These are phyloP conservation scores for Fusarium coffeatum DNA, from an alignment of 2,329 filamentous ascomycete species.

Conservation along the genomic window DNA sequence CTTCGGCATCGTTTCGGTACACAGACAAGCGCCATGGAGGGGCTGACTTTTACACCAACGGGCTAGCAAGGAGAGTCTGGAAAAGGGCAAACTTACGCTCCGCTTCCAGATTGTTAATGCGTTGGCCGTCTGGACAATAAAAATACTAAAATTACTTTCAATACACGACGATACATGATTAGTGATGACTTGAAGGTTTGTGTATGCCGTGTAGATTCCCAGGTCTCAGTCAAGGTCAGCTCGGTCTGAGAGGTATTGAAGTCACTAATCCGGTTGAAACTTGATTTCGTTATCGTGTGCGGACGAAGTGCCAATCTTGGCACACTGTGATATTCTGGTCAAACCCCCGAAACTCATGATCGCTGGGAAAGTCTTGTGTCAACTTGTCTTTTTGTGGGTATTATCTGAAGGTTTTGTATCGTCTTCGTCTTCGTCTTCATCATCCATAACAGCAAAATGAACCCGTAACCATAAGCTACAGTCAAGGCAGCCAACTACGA, in stretches of 20 bases:
- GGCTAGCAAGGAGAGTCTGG: constrained; percentile 54
- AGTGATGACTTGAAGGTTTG: constrained; percentile 19
- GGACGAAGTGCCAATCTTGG: not conserved
- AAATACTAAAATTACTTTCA: constrained; percentile 62
- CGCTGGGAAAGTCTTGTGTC: constrained; percentile 16
- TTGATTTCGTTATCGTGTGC: not conserved
- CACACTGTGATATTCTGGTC: not conserved
- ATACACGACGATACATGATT: constrained; percentile 45
- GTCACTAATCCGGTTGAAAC: not conserved
- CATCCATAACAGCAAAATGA: constrained; percentile 68
- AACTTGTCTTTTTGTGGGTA: constrained; percentile 39
- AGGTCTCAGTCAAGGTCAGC: not conserved
- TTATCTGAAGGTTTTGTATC: constrained; percentile 17
- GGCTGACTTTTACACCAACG: constrained; percentile 53
- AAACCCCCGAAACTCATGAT: not conserved
- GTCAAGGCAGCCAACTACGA: constrained; percentile 73
- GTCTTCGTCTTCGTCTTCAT: constrained; percentile 35
- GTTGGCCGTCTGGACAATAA: constrained; percentile 67
- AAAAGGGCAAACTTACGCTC: constrained; percentile 63
- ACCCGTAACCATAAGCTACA: constrained; percentile 76
- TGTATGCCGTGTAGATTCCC: not conserved
- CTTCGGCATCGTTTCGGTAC: constrained; percentile 62
- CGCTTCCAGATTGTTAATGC: constrained; percentile 68
- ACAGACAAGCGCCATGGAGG: constrained; percentile 55
- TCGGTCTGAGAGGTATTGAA: not conserved